These are phyloP conservation scores for Geotrichum reessii DNA, from an alignment of 1,139 yeast genomes.

Conservation along the genomic window DNA sequence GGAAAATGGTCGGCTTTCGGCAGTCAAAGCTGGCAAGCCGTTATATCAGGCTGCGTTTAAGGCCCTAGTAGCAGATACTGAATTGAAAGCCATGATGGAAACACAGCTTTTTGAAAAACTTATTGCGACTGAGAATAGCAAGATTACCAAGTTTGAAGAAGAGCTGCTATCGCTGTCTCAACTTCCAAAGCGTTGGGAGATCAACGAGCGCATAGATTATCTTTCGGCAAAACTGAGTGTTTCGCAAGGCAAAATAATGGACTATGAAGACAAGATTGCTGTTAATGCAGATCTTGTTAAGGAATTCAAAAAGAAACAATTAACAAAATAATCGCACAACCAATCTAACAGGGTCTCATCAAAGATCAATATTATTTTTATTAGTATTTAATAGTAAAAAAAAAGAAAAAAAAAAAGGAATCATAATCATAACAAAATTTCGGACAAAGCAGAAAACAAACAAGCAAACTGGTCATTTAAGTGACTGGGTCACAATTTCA, in stretches of 20 bases:
- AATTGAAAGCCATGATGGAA: conserved; percentile 58
- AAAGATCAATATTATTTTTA: neutral
- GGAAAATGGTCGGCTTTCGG: conserved; percentile 67
- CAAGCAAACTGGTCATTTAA: neutral
- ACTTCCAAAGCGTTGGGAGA: conserved; percentile 45
- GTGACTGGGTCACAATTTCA: conserved; percentile 30
- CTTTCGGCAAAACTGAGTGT: conserved; percentile 57
- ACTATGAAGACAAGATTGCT: conserved; percentile 37
- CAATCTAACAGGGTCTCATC: too few species aligned
- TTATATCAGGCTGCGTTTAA: conserved; percentile 74
- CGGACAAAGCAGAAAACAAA: neutral
- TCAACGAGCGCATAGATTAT: conserved; percentile 59
- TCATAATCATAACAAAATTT: neutral
- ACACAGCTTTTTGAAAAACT: conserved; percentile 51
- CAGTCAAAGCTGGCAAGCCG: conserved; percentile 77
- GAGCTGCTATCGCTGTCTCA: conserved; percentile 58
- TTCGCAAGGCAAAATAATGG: conserved; percentile 39
- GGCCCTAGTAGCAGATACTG: conserved; percentile 53
- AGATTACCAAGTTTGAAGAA: conserved; percentile 60
- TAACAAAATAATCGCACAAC: neutral
- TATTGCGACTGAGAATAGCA: conserved; percentile 55
- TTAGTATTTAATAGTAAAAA: neutral
- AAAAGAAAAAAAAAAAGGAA: neutral
- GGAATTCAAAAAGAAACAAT: conserved; percentile 2
- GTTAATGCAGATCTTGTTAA: conserved; percentile 1